phyloP scores from a whole-genome alignment of 768 basidiomycete species.

The Pulveroboletus sp. region DNA sequence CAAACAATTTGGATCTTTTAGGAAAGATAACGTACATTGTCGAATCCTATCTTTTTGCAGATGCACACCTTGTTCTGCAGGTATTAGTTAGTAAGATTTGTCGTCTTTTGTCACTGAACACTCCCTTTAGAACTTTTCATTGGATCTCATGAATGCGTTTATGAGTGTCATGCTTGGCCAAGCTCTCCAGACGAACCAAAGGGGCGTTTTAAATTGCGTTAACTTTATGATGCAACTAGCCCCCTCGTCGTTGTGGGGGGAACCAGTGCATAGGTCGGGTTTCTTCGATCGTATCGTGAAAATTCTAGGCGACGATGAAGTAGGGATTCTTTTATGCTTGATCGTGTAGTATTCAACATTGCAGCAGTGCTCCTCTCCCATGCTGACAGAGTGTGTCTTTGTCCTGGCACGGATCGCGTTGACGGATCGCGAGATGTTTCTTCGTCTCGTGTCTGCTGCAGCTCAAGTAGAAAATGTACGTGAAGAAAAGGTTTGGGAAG shows the following conservation, averaged over 20 bases:
- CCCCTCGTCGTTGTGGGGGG: conserved; percentile 66
- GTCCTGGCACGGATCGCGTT: conserved; percentile 74
- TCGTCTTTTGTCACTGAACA: conserved; percentile 1
- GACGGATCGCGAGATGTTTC: conserved; percentile 63
- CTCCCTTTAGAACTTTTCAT: conserved; percentile 45
- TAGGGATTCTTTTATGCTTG: conserved; percentile 26
- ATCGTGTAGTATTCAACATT: conserved; percentile 8
- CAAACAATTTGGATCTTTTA: conserved; percentile 69
- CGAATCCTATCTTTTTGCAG: conserved; percentile 79
- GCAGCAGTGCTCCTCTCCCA: conserved; percentile 27
- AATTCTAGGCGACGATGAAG: conserved; percentile 65
- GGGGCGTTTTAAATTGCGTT: conserved; percentile 58
- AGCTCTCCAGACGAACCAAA: conserved; percentile 52
- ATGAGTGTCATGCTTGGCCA: conserved; percentile 48
- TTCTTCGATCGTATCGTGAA: conserved; percentile 65
- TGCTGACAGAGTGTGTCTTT: conserved; percentile 67
- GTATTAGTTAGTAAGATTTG: conserved; percentile 34
- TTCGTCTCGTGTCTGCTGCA: conserved; percentile 65
- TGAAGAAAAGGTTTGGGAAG: conserved; percentile 60
- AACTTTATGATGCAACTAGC: conserved; percentile 61
- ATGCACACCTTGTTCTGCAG: conserved; percentile 58
- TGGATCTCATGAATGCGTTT: conserved; percentile 59
- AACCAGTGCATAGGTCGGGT: conserved; percentile 68
- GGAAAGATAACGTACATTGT: conserved; percentile 65
- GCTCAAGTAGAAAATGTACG: conserved; percentile 44